These are phyloP conservation scores for Solanum lycopersicoides DNA, from an alignment of 257 asterid genomes.

Conservation along the genomic window DNA sequence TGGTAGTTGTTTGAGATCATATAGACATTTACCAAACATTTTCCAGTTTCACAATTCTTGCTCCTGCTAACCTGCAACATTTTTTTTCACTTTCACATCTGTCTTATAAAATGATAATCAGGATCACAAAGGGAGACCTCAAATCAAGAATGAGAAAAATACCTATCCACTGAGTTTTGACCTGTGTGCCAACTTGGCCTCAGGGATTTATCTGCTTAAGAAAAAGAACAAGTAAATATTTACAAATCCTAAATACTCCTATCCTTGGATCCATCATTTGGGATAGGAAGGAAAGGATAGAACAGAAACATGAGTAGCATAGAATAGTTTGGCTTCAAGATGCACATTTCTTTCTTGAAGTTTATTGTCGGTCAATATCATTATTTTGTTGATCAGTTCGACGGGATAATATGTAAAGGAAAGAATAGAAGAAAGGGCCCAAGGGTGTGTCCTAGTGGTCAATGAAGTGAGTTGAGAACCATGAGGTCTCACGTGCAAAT, in stretches of 20 bases:
- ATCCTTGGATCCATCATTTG: neutral
- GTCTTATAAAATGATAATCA: neutral
- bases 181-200: neutral
- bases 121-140: neutral
- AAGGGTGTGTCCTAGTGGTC: neutral
- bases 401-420: neutral
- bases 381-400: neutral
- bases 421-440: neutral
- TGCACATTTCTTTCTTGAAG: neutral
- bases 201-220: neutral
- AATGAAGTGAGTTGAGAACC: neutral
- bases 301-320: neutral
- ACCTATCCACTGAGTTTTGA: neutral
- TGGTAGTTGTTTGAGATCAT: neutral
- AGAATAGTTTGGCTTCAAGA: neutral
- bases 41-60: neutral
- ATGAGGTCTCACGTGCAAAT: neutral
- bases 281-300: neutral
- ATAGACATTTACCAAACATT: neutral
- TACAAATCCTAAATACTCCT: neutral
- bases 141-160: neutral
- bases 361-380: neutral
- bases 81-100: neutral
- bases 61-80: neutral
- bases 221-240: neutral